Conservation (phyloP, 73 alveolate genomes). For the Tetrahymena malaccensis region DNA sequence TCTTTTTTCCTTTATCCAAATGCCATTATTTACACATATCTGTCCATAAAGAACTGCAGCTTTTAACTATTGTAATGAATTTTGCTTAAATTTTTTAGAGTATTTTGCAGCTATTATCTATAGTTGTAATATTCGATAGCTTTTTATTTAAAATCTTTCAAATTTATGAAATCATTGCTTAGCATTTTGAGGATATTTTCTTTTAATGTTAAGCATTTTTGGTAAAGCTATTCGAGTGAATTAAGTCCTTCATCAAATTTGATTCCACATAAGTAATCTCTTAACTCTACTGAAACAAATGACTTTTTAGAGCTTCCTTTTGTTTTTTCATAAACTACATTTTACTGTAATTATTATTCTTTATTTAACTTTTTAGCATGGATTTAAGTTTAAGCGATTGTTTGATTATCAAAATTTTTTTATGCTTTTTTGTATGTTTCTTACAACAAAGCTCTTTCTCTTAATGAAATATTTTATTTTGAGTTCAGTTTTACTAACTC, state of each 20-base stretch:
- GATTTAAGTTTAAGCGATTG: background rate
- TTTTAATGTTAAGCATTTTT: background rate
- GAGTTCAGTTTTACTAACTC: background rate
- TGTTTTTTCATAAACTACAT: background rate
- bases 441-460: background rate
- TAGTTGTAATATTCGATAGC: background rate
- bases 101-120: background rate
- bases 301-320: background rate
- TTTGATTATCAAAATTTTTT: background rate
- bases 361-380: background rate
- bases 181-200: background rate
- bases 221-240: background rate
- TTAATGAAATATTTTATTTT: background rate
- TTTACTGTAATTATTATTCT: background rate
- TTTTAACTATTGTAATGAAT: background rate
- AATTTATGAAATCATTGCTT: background rate
- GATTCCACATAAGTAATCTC: background rate
- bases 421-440: background rate
- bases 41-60: background rate
- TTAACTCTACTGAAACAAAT: background rate
- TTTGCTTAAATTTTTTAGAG: background rate
- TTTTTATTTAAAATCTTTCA: background rate
- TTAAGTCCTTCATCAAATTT: background rate
- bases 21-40: background rate
- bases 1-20: background rate